Conservation (phyloP, 768 basidiomycete genomes). For the Leccinum olivaceopallidum region DNA sequence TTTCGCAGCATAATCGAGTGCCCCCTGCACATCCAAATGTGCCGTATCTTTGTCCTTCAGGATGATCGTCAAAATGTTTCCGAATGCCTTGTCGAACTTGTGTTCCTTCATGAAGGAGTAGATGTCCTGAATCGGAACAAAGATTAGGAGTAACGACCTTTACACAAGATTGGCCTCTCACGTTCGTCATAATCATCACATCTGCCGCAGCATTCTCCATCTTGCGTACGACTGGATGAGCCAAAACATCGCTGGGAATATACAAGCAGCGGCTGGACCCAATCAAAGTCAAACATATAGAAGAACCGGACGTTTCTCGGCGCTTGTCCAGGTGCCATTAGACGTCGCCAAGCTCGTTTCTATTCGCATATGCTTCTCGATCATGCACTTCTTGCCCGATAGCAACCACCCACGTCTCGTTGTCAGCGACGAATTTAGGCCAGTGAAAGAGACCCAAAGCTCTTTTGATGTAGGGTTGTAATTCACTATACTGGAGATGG, state of each 20-base stretch:
- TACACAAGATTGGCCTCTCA: neutral
- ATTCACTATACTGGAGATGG: neutral
- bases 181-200: neutral
- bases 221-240: neutral
- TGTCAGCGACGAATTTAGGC: neutral
- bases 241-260: neutral
- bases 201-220: neutral
- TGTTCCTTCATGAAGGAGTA: neutral
- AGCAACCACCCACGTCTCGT: neutral
- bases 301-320: neutral
- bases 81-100: neutral
- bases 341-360: neutral
- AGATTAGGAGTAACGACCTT: neutral
- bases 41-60: neutral
- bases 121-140: neutral
- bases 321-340: neutral
- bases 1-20: neutral
- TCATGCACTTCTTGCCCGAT: neutral
- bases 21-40: neutral
- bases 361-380: neutral
- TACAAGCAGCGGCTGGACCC: neutral
- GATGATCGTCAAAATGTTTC: neutral
- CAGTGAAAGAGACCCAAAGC: neutral
- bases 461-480: neutral
- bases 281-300: neutral